Base-by-base conservation (phyloP, 352 stramenopile species). In the Phytophthora litchii region DNA sequence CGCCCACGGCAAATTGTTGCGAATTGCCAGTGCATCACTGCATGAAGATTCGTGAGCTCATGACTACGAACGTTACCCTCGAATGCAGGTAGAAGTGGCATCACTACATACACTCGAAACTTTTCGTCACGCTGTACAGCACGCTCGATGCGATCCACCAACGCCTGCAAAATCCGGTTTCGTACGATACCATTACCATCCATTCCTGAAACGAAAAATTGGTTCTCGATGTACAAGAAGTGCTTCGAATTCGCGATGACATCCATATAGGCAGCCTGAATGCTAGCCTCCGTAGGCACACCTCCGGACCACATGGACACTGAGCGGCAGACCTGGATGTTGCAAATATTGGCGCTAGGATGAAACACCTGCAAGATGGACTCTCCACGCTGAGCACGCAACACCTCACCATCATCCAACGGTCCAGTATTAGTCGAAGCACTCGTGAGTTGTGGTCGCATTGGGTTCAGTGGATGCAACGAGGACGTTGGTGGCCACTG, bases 161-260 rank as follows among this genome's bases (percentile, higher is more conserved):
- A 76, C 2, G 87, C 84, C 56, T 95, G 81, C 29, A 94, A 54
- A 43, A 95, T 91, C 1, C 86, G 83, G 52, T 92, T 95, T 51
- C 78, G 78, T 50, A 94, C 77, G 21, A 94, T 84, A 16, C 65
- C 67, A 47, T 96, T 95, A 17, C 68, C 66, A 44, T 92, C 70
- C 54, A 92, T 75, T 43, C 89, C 89, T 19, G 81, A 95, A 56
- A 96, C 87, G 56, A 97, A 97, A 54, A 96, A 97, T 65, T 97
- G 88, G 63, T 97, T 97, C 64, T 97, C 92, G 43, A 97, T 96
- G 76, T 97, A 97, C 41, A 97, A 64, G 34, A 78, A 97, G 55
- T 94, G 85, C 27, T 91, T 78, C 3, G 87, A 72, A 41, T 88
- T 86, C 1, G 73, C 62, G 63, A 96, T 96, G 17, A 89, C 61